Evolutionary conservation across 108 stramenopile genomes (phyloP), one percentile per base, ranked within the genome.

Genomic region (Skeletonema potamos): DNA sequence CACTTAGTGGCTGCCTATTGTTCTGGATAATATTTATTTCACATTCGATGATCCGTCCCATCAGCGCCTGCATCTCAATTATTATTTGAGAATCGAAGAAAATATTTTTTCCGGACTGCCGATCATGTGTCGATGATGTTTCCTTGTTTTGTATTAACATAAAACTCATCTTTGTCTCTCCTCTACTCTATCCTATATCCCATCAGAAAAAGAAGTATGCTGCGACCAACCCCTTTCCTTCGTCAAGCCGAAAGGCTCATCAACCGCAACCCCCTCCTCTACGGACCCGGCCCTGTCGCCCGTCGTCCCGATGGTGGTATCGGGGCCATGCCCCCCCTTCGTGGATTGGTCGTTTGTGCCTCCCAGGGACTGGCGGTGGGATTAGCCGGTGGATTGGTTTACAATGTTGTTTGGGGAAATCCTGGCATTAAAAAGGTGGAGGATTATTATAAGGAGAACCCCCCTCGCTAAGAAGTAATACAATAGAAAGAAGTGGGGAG

Each of bases 371-470:
- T 89, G 3, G 87, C 76, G 13, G 62, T 93, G 43, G 88, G 72
- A 8, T 75, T 93, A 17, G 71, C 73, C 20, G 85, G 68, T 17
- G 86, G 79, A 9, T 60, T 89, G 37, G 64, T 54, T 28, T 90
- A 81, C 87, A 93, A 90, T 46, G 66, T 84, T 60, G 77, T 83
- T 44, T 69, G 88, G 63, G 84, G 75, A 24, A 80, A 93, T 79
- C 84, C 87, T 7, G 85, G 84, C 57, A 81, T 82, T 41, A 73
- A 79, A 46, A 63, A 48, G 44, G 81, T 89, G 66, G 86, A 90
- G 64, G 77, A 87, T 54, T 93, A 93, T 71, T 93, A 93, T 84
- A 85, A 85, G 68, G 89, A 89, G 81, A 93, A 93, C 62, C 92
- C 92, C 68, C 88, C 89, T 54, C 87, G 88, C 57, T 93, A 87